phyloP scores from a whole-genome alignment of 805 yeast species.

The Lipomyces oligophaga region DNA sequence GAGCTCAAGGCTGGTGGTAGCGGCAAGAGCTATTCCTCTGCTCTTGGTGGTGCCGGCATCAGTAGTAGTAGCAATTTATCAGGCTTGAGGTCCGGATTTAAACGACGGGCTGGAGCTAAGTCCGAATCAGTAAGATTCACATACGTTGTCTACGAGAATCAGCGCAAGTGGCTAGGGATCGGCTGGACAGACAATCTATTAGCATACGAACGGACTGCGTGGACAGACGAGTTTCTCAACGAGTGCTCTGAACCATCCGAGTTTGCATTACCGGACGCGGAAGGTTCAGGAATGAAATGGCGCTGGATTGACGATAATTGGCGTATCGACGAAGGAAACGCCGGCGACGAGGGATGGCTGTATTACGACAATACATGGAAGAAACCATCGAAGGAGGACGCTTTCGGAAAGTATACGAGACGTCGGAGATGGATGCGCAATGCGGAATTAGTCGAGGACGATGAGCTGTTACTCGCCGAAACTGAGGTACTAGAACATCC shows the following conservation, averaged over 20 bases:
- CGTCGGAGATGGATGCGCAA: constrained; percentile 95
- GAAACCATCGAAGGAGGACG: constrained; percentile 79
- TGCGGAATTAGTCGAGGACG: constrained; percentile 63
- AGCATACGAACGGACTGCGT: constrained; percentile 89
- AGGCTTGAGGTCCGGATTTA: too few relatives aligned
- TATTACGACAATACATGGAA: constrained; percentile 94
- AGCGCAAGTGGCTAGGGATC: constrained; percentile 94
- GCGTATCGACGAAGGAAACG: constrained; percentile 64
- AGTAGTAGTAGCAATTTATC: too few relatives aligned
- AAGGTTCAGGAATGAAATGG: constrained; percentile 73
- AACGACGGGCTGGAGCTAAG: neutral
- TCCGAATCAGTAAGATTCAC: constrained; percentile 62
- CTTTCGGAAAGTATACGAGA: constrained; percentile 86
- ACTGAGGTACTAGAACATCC: constrained; percentile 7
- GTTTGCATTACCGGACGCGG: constrained; percentile 75
- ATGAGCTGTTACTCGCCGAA: constrained; percentile 19
- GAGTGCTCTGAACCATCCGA: constrained; percentile 73
- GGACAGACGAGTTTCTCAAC: constrained; percentile 95
- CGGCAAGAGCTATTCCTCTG: constrained; percentile 15
- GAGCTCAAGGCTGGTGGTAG: neutral
- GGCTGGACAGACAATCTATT: constrained; percentile 95
- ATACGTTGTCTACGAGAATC: constrained; percentile 89
- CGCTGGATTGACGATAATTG: constrained; percentile 92
- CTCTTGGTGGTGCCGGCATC: constrained; percentile 9
- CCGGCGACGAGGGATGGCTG: constrained; percentile 68